Evolutionary conservation across 768 basidiomycete genomes (phyloP).

Genomic region (Asterophora parasitica): DNA sequence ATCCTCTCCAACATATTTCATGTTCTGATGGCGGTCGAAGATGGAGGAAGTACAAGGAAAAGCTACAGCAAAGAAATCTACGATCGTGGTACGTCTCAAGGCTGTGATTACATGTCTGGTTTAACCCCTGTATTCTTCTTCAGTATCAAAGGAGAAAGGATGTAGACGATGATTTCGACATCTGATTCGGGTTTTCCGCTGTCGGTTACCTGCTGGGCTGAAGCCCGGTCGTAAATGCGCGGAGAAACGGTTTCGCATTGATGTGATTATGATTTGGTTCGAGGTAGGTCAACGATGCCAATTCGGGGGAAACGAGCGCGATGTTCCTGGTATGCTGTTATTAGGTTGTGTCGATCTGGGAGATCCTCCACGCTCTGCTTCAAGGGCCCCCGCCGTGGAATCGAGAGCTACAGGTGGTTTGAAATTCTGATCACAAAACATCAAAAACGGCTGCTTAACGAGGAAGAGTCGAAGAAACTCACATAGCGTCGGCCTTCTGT

Average conservation of each 20-base stretch:
- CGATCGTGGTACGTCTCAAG: conserved; percentile 45
- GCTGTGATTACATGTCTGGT: conserved; percentile 4
- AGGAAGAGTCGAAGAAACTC: conserved; percentile 20
- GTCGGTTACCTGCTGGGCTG: neutral
- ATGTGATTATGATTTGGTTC: no score
- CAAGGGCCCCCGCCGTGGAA: neutral
- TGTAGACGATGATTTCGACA: conserved; percentile 63
- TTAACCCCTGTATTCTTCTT: conserved; percentile 1
- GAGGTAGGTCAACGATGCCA: conserved; percentile 2
- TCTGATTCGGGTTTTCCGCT: conserved; percentile 22
- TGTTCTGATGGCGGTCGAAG: conserved; percentile 26
- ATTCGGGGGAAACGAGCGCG: conserved; percentile 2
- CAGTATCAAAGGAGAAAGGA: conserved; percentile 66
- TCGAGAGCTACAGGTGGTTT: conserved; percentile 15
- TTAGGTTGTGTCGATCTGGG: conserved; percentile 5
- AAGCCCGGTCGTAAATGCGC: neutral
- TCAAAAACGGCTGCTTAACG: neutral
- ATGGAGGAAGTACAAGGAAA: conserved; percentile 53
- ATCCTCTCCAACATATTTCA: conserved; percentile 19
- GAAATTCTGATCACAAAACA: conserved; percentile 15
- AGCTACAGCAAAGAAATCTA: conserved; percentile 47
- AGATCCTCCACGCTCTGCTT: conserved; percentile 7
- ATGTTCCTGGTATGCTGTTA: neutral
- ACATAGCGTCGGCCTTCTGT: conserved; percentile 73
- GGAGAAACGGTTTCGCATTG: neutral